These are phyloP conservation scores for Backusella circina DNA, from an alignment of 192 early-diverging fungal genomes.

Conservation along the genomic window DNA sequence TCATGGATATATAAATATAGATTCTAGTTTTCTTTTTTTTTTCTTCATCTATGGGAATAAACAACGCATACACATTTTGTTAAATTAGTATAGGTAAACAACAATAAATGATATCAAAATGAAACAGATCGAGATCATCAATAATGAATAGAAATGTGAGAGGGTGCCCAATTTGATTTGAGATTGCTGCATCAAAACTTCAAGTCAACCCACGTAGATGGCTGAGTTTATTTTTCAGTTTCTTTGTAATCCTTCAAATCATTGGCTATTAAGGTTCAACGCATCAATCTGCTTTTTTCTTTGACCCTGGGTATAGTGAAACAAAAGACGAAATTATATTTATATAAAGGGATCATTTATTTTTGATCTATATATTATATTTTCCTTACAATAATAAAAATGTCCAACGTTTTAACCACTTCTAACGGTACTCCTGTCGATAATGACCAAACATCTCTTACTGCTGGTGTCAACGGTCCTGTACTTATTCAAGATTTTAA, in stretches of 20 bases:
- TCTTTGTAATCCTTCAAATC: not conserved
- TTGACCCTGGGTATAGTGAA: not conserved
- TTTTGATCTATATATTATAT: not conserved
- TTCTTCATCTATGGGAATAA: too few species aligned
- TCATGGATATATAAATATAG: not conserved
- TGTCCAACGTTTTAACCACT: slow-evolving; percentile 27
- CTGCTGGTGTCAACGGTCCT: slow-evolving; percentile 65
- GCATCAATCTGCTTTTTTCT: not conserved
- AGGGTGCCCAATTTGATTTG: not conserved
- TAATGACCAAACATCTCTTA: slow-evolving; percentile 70
- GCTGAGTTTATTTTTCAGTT: not conserved
- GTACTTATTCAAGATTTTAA: slow-evolving; percentile 73
- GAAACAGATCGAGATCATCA: not conserved
- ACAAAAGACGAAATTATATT: not conserved
- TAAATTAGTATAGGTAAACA: not conserved
- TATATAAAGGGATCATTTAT: not conserved
- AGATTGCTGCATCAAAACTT: not conserved
- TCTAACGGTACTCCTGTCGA: slow-evolving; percentile 66
- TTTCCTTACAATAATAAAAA: not conserved
- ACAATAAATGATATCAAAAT: not conserved
- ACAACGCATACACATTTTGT: not conserved
- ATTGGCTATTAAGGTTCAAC: not conserved
- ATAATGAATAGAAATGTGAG: not conserved
- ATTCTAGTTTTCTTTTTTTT: not conserved
- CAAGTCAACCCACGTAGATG: not conserved